A percentile compares a stretch with the other conserved stretches of the same genome.
Conservation (phyloP, 2,329 filamentous ascomycete genomes). For the Fusarium sp. region DNA sequence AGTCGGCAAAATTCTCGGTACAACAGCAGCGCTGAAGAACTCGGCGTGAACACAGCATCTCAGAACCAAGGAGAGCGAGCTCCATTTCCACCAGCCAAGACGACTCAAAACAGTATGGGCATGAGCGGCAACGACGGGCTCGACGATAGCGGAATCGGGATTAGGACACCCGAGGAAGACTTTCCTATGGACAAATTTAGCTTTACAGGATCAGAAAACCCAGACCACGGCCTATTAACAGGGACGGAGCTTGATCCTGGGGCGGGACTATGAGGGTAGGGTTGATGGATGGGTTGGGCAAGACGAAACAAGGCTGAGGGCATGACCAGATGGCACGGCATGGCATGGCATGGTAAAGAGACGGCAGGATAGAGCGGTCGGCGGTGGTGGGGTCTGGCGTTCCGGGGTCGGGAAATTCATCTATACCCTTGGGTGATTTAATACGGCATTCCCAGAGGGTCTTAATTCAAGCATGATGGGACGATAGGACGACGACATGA, state of each 20-base stretch:
- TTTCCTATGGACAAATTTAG: slow-evolving; percentile 71
- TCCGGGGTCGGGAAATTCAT: slow-evolving; percentile 37
- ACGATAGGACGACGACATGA: slow-evolving; percentile 52
- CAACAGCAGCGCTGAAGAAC: slow-evolving; percentile 60
- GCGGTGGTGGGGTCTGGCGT: slow-evolving; percentile 37
- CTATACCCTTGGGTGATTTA: slow-evolving; percentile 42
- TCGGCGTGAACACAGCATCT: slow-evolving; percentile 58
- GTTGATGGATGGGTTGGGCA: background rate
- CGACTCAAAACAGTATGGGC: slow-evolving; percentile 55
- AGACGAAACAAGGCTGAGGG: slow-evolving; percentile 3
- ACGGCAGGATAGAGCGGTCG: slow-evolving; percentile 1
- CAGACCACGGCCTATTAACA: slow-evolving; percentile 51
- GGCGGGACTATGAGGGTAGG: slow-evolving; percentile 31
- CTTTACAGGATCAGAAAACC: slow-evolving; percentile 54
- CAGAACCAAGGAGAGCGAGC: slow-evolving; percentile 63
- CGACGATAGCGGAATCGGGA: slow-evolving; percentile 82
- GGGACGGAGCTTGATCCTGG: slow-evolving; percentile 47
- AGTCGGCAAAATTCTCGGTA: slow-evolving; percentile 54
- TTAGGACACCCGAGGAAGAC: slow-evolving; percentile 75
- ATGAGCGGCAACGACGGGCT: slow-evolving; percentile 61
- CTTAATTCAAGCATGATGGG: slow-evolving; percentile 47
- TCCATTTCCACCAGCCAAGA: slow-evolving; percentile 61
- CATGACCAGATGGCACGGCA: background rate
- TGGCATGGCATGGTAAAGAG: background rate
- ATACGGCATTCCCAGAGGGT: slow-evolving; percentile 38